Conservation (phyloP, 2,329 filamentous ascomycete genomes). For the Epichloe hybrida region DNA sequence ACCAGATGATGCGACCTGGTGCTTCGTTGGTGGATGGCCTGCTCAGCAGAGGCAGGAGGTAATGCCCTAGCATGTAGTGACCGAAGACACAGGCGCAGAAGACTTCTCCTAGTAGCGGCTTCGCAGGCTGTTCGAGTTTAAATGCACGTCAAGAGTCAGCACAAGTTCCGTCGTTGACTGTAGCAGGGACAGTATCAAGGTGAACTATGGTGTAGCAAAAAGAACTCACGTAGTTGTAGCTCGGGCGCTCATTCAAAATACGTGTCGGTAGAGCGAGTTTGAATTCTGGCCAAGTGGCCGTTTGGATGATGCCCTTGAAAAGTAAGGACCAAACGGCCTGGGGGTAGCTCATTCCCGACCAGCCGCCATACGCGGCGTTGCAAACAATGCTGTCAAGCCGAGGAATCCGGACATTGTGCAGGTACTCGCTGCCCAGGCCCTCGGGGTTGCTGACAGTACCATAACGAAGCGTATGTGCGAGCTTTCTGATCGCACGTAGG, state of each 20-base stretch:
- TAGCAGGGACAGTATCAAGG: neutral
- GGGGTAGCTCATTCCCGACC: constrained; percentile 64
- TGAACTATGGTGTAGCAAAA: neutral
- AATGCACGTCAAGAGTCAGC: neutral
- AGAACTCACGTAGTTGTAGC: constrained; percentile 20
- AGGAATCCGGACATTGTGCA: constrained; percentile 40
- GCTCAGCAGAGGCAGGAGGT: constrained; percentile 60
- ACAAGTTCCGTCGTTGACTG: neutral
- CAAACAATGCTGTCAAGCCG: constrained; percentile 68
- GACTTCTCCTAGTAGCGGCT: constrained; percentile 58
- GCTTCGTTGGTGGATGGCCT: constrained; percentile 26
- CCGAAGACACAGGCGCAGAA: constrained; percentile 93
- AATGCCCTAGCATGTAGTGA: constrained; percentile 80
- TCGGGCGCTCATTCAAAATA: constrained; percentile 26
- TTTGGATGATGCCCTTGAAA: constrained; percentile 47
- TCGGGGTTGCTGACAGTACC: constrained; percentile 33
- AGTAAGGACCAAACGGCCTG: constrained; percentile 39
- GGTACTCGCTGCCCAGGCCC: constrained; percentile 21
- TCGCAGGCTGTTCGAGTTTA: constrained; percentile 28
- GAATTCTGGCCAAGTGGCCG: constrained; percentile 64
- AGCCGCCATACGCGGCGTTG: constrained; percentile 83
- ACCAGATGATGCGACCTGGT: constrained; percentile 68
- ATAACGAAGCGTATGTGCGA: constrained; percentile 32
- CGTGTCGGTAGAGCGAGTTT: constrained; percentile 47
- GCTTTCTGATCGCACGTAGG: constrained; percentile 34